Evolutionary conservation across 1,284 basidiomycete genomes (phyloP), one percentile per base, ranked within the genome.

Genomic region (Leccinum solheimii): DNA sequence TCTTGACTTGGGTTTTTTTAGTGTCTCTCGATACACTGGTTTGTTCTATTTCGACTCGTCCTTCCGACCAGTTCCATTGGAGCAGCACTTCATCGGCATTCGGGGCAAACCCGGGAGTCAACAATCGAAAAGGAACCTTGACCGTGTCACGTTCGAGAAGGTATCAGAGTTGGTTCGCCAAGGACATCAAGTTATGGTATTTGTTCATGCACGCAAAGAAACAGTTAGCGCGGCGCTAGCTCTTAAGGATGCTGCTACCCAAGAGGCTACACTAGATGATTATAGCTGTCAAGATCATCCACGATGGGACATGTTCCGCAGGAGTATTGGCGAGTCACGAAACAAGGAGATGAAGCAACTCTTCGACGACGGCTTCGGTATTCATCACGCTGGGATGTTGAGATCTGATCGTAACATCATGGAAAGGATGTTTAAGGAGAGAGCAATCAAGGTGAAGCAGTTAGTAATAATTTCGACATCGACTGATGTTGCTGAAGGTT

Each of bases 181-280:
- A 69, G 96, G 95, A 0, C 97, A 99, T 76, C 97, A 99, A 76
- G 95, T 98, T 61, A 99, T 99, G 97, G 95, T 99, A 0, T 99
- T 99, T 72, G 97, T 99, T 10, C 97, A 99, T 75, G 95, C 97
- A 16, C 86, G 97, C 30, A 99, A 98, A 76, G 97, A 99, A 72
- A 99, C 97, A 0, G 97, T 99, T 64, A 98, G 97, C 74, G 88
- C 94, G 0, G 95, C 96, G 0, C 79, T 89, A 70, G 86, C 84
- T n/a, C 81, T 99, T 14, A 88, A 88, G 61, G 97, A 99, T 66
- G 84, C 90, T 64, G 90, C 95, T 0, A 72, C 85, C 8, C 76
- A 82, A 16, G 94, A 98, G 67, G 93, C 89, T 0, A 83, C 83
- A 49, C 71, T 84, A 9, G 93, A 93, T 38, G 81, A 92, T 40